A percentile compares a stretch with the other conserved stretches of the same genome.
Conservation (phyloP, 2,329 filamentous ascomycete species). For the Exserohilum rostratum region DNA sequence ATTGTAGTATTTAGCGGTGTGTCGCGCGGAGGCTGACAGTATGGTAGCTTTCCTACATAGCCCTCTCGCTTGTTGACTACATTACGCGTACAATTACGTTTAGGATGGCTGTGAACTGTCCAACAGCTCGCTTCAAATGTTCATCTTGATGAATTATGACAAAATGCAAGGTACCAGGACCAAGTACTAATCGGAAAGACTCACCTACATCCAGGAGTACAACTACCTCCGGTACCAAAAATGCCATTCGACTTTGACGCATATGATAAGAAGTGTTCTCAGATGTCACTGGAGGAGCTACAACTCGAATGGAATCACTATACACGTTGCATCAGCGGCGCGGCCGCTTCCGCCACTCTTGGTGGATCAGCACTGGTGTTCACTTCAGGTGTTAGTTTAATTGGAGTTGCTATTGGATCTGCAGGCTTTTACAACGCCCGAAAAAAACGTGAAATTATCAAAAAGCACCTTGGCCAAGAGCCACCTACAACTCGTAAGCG, state of each 20-base stretch:
- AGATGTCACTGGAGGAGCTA: neutral
- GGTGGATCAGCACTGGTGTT: neutral
- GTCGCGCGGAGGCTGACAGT: no score
- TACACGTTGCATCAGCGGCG: neutral
- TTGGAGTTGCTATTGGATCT: constrained; percentile 2
- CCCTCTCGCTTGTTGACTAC: neutral
- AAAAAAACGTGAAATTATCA: constrained; percentile 1
- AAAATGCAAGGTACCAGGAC: neutral
- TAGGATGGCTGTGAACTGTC: neutral
- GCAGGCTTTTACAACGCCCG: constrained; percentile 4
- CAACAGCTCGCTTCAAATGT: neutral
- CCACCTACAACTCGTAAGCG: neutral
- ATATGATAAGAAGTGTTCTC: neutral
- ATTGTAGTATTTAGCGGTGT: no score
- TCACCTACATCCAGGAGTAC: neutral
- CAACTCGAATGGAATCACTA: constrained; percentile 3
- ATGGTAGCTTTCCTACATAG: no score
- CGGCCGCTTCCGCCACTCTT: neutral
- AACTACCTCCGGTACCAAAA: neutral
- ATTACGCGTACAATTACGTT: constrained; percentile 2
- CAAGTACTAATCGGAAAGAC: neutral
- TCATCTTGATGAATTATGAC: neutral
- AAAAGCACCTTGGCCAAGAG: neutral
- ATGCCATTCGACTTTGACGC: constrained; percentile 1
- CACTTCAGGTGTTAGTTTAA: neutral